phyloP scores from a whole-genome alignment of 495 filamentous ascomycete species.

The Neurospora africana region DNA sequence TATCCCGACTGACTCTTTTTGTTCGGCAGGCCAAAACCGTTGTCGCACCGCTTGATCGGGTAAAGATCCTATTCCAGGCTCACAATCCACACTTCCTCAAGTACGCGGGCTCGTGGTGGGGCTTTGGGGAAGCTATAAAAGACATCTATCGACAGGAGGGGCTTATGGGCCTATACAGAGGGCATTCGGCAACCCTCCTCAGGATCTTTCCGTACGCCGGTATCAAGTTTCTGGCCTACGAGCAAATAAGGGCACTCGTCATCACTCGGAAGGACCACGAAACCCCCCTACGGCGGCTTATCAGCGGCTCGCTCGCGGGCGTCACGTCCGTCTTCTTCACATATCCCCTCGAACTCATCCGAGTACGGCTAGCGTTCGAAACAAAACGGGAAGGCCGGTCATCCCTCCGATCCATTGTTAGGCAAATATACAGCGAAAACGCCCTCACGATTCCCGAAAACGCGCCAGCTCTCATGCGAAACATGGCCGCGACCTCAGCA shows the following conservation, averaged over 20 bases:
- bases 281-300: conserved; percentile 64
- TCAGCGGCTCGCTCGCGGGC: conserved; percentile 73
- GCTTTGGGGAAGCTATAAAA: conserved; percentile 62
- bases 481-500: conserved; percentile 16
- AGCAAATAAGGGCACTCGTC: conserved; percentile 72
- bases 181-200: conserved; percentile 86
- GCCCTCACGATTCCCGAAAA: conserved; percentile 13
- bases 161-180: conserved; percentile 67
- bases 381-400: conserved; percentile 59
- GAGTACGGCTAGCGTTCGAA: conserved; percentile 90
- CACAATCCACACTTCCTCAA: conserved; percentile 88
- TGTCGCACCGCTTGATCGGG: conserved; percentile 90
- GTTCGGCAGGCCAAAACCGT: conserved; percentile 73
- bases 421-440: conserved; percentile 72
- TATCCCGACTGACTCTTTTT: neutral
- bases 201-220: conserved; percentile 96
- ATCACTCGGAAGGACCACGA: conserved; percentile 65
- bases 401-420: conserved; percentile 60
- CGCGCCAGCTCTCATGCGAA: conserved; percentile 4
- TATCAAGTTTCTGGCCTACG: conserved; percentile 96
- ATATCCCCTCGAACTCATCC: conserved; percentile 85
- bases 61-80: conserved; percentile 97
- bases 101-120: conserved; percentile 80
- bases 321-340: conserved; percentile 89
- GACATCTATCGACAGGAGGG: conserved; percentile 76